phyloP scores from a whole-genome alignment of 2,329 filamentous ascomycete species.

The Colletotrichum godetiae region DNA sequence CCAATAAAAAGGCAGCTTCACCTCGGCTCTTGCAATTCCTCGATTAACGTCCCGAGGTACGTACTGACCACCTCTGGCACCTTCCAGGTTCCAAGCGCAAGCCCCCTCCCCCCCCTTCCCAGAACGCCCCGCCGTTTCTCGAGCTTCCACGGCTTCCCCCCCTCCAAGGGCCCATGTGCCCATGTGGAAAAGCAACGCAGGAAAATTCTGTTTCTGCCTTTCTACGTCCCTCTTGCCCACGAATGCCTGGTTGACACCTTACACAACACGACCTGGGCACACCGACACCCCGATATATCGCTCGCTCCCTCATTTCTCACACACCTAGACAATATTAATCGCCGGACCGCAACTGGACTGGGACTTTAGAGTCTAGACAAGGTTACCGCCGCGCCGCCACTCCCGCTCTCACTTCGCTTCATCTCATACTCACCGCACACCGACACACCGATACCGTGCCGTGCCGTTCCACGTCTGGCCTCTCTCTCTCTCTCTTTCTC shows the following conservation, averaged over 20 bases:
- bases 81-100: neutral
- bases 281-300: neutral
- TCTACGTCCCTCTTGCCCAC: constrained; percentile 5
- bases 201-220: constrained; percentile 24
- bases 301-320: constrained; percentile 4
- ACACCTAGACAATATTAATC: neutral
- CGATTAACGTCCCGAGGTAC: neutral
- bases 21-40: constrained; percentile 13
- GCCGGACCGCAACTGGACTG: neutral
- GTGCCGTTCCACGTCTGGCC: neutral
- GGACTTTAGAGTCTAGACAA: neutral
- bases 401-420: neutral
- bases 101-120: constrained; percentile 13
- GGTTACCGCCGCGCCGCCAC: neutral
- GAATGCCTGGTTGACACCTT: constrained; percentile 20
- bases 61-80: neutral
- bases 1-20: neutral
- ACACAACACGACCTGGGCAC: constrained; percentile 1
- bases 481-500: neutral
- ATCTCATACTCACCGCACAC: neutral
- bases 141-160: neutral
- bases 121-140: constrained; percentile 1
- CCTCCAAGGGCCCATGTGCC: neutral
- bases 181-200: constrained; percentile 17
- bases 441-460: neutral